Percentiles rank a stretch among this genome's conserved stretches.
phyloP scores from a whole-genome alignment of 768 basidiomycete genomes.

The Russula virescens region DNA sequence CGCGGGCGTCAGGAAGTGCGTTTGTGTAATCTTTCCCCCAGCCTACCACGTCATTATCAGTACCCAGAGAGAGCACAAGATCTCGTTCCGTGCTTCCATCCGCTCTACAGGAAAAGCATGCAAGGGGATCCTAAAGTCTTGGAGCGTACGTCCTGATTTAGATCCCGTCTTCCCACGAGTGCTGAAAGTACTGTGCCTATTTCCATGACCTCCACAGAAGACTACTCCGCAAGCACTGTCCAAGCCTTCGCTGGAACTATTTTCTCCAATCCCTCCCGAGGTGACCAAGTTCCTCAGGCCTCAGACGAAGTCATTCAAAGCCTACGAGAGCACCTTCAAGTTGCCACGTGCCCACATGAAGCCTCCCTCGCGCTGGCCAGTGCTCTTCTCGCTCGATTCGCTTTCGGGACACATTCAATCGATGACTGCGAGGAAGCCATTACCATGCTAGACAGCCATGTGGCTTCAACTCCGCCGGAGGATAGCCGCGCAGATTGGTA shows the following conservation, averaged over 20 bases:
- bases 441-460: background rate
- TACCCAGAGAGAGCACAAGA: background rate
- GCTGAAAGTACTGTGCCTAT: background rate
- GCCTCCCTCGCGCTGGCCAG: background rate
- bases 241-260: background rate
- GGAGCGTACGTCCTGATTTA: background rate
- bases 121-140: background rate
- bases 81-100: background rate
- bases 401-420: background rate
- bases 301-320: background rate
- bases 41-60: background rate
- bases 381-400: background rate
- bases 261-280: background rate
- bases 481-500: background rate
- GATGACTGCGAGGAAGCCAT: slow-evolving; percentile 10
- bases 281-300: background rate
- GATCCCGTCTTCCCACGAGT: background rate
- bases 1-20: too few species aligned
- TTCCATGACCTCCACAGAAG: background rate
- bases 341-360: background rate
- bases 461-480: background rate
- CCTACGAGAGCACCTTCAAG: background rate
- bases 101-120: background rate
- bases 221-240: background rate
- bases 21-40: background rate